Evolutionary conservation across 257 asterid species (phyloP), one percentile per base, ranked within the genome.

Genomic region (Fraxinus americana): DNA sequence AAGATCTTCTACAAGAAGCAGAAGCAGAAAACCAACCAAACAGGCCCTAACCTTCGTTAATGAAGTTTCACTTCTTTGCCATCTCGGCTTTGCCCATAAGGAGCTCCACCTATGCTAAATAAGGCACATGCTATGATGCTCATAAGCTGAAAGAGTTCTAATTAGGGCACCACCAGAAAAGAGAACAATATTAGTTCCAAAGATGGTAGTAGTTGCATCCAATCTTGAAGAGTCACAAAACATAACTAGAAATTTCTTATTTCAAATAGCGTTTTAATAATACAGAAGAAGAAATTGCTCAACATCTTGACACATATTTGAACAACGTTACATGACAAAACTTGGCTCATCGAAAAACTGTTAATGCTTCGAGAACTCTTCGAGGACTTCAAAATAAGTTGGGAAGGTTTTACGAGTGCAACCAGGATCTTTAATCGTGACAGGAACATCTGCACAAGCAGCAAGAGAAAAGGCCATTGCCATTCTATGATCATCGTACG

Each of bases 321-420:
- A 10, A 43, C 38, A 68, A 45, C 59, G 77, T 34, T 35, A 75
- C 70, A 81, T 11, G 36, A 48, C 76, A 76, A 71, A 78, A 80
- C 45, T 74, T 66, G 43, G 67, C 54, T 54, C n/a, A 35, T 32
- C 19, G 8, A 39, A 27, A 25, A 63, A 63, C 36, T 12, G 7
- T 63, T 63, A 93, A 70, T 90, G 91, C 85, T 89, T 90, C 11
- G 96, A 87, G 77, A 87, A 90, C 48, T 86, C 84, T 32, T 90
- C 82, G 16, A 93, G 94, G 36, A 93, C 97, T 7, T 96, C 95
- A 54, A 96, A 93, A 75, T 93, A 96, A 75, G 89, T 75, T 0
- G 99, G 99, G 91, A 96, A 92, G 23, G 99, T 95, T 83, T 95
- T 95, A n/a, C 99, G 97, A 35, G 99, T 95, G 82, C 99, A 95